A percentile compares a stretch with the other conserved stretches of the same genome.
Conservation (phyloP, 129 eudicot species). For the Arctium lappa region DNA sequence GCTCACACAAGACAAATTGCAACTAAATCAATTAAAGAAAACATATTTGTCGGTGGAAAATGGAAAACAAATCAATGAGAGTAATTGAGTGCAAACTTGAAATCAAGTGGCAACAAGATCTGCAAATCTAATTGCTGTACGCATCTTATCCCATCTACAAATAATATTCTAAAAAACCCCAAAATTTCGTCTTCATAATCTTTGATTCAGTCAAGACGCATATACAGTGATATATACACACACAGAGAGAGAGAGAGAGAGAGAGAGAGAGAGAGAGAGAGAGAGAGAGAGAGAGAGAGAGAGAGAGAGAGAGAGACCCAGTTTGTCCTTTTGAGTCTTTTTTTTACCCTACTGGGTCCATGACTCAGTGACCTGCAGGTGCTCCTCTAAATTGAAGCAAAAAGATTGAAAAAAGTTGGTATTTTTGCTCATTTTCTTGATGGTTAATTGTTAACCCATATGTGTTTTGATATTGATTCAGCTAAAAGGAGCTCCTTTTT, state of each 20-base stretch:
- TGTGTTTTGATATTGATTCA: conserved; percentile 15
- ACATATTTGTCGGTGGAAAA: conserved; percentile 47
- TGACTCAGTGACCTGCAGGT: conserved; percentile 14
- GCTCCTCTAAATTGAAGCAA: conserved; percentile 3
- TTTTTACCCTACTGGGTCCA: conserved; percentile 23
- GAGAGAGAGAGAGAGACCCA: conserved; percentile 9
- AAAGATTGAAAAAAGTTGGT: background rate
- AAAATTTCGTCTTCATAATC: background rate
- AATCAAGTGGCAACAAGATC: conserved; percentile 29
- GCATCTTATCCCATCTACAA: background rate
- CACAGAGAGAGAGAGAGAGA: background rate
- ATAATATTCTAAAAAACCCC: background rate
- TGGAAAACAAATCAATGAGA: background rate
- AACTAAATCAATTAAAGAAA: conserved; percentile 10
- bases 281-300: background rate
- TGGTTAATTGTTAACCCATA: background rate
- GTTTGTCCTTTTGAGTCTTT: conserved; percentile 9
- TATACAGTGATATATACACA: background rate
- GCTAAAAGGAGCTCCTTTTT: conserved; percentile 20
- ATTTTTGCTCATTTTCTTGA: conserved; percentile 6
- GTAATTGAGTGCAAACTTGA: conserved; percentile 22
- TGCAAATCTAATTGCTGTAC: conserved; percentile 19
- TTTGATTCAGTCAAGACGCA: conserved; percentile 7
- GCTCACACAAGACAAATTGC: conserved; percentile 13
- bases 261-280: background rate